Evolutionary conservation across 164 flowering plant genomes (phyloP).

Genomic region (Houttuynia cordata): DNA sequence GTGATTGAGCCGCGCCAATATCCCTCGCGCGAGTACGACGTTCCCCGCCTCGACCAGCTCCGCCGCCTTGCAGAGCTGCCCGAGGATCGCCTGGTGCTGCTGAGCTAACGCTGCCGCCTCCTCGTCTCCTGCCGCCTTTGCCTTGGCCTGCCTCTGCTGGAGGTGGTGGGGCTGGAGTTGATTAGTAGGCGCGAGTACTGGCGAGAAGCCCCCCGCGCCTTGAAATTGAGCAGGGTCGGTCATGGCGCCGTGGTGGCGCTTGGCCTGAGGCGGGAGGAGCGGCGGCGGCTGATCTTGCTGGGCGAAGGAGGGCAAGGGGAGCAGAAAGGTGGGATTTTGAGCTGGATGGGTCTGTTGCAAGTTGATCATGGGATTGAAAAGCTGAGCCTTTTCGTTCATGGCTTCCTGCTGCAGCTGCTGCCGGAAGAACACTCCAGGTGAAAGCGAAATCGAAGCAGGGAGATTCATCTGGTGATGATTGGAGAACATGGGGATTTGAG

Average conservation of each 20-base stretch:
- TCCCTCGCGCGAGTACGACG: slow-evolving; percentile 86
- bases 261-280: slow-evolving; percentile 44
- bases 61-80: slow-evolving; percentile 74
- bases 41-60: slow-evolving; percentile 87
- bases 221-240: slow-evolving; percentile 18
- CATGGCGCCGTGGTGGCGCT: slow-evolving; percentile 32
- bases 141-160: slow-evolving; percentile 31
- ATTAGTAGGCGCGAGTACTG: slow-evolving; percentile 19
- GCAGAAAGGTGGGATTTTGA: slow-evolving; percentile 38
- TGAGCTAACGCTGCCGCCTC: slow-evolving; percentile 24
- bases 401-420: slow-evolving; percentile 17
- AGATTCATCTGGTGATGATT: slow-evolving; percentile 7
- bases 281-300: slow-evolving; percentile 34
- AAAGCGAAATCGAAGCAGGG: not conserved
- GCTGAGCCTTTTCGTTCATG: slow-evolving; percentile 46
- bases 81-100: slow-evolving; percentile 36
- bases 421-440: slow-evolving; percentile 18
- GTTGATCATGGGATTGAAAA: slow-evolving; percentile 24
- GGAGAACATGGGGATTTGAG: slow-evolving; percentile 19
- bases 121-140: not conserved
- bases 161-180: slow-evolving; percentile 10
- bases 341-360: slow-evolving; percentile 31
- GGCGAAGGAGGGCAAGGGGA: slow-evolving; percentile 28
- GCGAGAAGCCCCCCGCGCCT: slow-evolving; percentile 28
- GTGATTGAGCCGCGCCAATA: slow-evolving; percentile 99